Evolutionary conservation across 495 filamentous ascomycete species (phyloP).

Genomic region (Amniculicola lignicola): DNA sequence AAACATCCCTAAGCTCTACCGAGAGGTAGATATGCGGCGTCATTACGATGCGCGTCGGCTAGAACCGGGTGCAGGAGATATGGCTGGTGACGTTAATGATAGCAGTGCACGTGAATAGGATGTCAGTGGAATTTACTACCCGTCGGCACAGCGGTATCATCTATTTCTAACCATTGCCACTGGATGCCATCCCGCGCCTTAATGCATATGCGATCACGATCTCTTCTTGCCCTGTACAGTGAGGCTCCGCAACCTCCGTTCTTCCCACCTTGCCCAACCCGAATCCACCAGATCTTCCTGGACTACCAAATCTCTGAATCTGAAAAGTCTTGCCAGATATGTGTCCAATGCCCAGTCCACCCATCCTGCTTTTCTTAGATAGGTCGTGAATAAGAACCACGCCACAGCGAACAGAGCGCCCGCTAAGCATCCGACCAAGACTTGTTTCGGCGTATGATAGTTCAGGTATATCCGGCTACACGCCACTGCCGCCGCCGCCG

Average conservation of each 20-base stretch:
- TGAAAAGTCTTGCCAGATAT: conserved; percentile 59
- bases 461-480: conserved; percentile 82
- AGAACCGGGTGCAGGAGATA: no score
- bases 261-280: conserved; percentile 91
- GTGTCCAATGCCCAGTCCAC: conserved; percentile 71
- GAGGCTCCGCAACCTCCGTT: conserved; percentile 40
- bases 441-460: conserved; percentile 89
- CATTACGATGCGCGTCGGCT: no score
- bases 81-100: no score
- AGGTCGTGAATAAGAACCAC: conserved; percentile 74
- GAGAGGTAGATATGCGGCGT: no score
- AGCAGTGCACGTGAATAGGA: no score
- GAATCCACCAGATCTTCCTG: conserved; percentile 87
- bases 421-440: conserved; percentile 71
- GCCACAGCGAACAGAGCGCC: conserved; percentile 66
- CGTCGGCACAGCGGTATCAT: no score
- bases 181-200: no score
- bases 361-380: conserved; percentile 59
- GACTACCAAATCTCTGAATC: conserved; percentile 79
- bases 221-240: background rate
- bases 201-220: background rate
- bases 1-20: no score
- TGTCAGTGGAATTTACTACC: no score
- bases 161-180: no score
- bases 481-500: conserved; percentile 66